These are phyloP conservation scores for Crassisporium funariophilum DNA, from an alignment of 768 basidiomycete species.

Conservation along the genomic window DNA sequence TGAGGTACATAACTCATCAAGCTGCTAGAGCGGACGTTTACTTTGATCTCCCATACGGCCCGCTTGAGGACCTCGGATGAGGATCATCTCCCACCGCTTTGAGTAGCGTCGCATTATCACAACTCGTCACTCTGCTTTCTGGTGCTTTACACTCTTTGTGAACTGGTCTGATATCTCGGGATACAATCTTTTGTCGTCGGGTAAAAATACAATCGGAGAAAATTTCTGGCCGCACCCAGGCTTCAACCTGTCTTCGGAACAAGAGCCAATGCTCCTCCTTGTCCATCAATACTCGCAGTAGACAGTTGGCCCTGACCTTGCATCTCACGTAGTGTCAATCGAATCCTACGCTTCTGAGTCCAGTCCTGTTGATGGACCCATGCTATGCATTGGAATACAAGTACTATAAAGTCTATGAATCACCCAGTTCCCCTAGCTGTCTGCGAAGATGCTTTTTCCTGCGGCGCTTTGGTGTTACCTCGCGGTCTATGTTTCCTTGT, in stretches of 20 bases:
- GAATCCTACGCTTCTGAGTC: slow-evolving; percentile 19
- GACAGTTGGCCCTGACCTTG: slow-evolving; percentile 42
- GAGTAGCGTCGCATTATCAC: slow-evolving; percentile 8
- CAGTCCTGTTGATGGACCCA: slow-evolving; percentile 23
- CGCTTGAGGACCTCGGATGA: too few species aligned
- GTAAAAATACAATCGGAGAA: background rate
- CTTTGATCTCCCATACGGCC: slow-evolving; percentile 18
- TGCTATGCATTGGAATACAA: slow-evolving; percentile 16
- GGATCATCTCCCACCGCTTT: too few species aligned
- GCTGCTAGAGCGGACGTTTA: slow-evolving; percentile 16
- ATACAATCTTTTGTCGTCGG: too few species aligned
- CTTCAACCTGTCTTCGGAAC: slow-evolving; percentile 1
- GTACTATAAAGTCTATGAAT: background rate
- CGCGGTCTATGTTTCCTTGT: slow-evolving; percentile 17
- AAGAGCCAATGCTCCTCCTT: slow-evolving; percentile 7
- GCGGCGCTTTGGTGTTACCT: slow-evolving; percentile 21
- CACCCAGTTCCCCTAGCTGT: slow-evolving; percentile 10
- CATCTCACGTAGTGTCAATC: slow-evolving; percentile 35
- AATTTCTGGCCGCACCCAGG: background rate
- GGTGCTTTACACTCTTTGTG: too few species aligned
- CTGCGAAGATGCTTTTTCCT: slow-evolving; percentile 29
- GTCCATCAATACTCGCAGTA: slow-evolving; percentile 22
- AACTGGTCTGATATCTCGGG: too few species aligned
- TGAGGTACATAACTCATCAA: too few species aligned
- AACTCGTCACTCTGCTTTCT: background rate